Evolutionary conservation across 805 yeast species (phyloP).

Genomic region (Metschnikowia aberdeeniae): DNA sequence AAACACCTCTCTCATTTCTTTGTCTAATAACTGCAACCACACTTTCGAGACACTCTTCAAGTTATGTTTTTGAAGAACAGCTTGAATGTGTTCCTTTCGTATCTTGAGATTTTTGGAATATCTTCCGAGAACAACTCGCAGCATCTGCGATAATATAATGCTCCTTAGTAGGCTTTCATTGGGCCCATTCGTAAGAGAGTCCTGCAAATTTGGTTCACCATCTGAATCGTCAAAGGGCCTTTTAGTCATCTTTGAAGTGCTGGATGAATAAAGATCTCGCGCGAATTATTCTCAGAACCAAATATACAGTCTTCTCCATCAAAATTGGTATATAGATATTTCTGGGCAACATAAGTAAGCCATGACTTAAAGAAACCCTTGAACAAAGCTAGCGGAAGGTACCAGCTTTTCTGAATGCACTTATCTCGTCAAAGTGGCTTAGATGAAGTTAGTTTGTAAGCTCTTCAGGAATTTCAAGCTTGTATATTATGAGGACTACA

Average conservation of each 20-base stretch:
- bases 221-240: not conserved
- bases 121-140: conserved; percentile 13
- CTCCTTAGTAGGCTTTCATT: not conserved
- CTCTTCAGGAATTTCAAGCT: too few species aligned
- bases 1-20: conserved; percentile 21
- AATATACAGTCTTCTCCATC: too few species aligned
- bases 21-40: conserved; percentile 18
- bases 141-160: conserved; percentile 6
- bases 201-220: not conserved
- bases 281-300: too few species aligned
- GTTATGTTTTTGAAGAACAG: conserved; percentile 11
- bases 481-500: too few species aligned
- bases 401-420: too few species aligned
- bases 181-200: not conserved
- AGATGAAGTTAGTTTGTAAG: too few species aligned
- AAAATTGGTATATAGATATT: too few species aligned
- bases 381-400: too few species aligned
- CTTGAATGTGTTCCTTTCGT: conserved; percentile 13
- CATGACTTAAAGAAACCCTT: too few species aligned
- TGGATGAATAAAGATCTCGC: too few species aligned
- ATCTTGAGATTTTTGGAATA: conserved; percentile 11
- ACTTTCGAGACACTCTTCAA: conserved; percentile 20
- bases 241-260: not conserved
- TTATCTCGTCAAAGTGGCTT: too few species aligned
- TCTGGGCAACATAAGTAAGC: too few species aligned